Evolutionary conservation across 75 land plant genomes (phyloP).

Genomic region (Picea sitchensis): DNA sequence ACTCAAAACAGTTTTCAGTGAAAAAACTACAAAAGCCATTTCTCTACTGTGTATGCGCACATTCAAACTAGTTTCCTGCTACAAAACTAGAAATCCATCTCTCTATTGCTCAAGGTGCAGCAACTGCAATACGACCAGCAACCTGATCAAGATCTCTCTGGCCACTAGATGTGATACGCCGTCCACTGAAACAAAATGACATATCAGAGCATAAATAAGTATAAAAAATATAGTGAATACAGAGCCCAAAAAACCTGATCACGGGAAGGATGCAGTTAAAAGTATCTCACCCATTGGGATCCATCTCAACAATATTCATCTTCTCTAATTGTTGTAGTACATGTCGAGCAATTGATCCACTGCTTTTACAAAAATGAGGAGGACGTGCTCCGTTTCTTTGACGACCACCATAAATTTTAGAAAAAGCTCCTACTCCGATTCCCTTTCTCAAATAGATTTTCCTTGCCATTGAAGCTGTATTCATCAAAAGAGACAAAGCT

Average conservation of each 20-base stretch:
- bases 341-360: constrained; percentile 84
- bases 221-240: too few relatives aligned
- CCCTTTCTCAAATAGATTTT: constrained; percentile 84
- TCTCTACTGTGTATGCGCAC: too few relatives aligned
- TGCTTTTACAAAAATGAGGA: constrained; percentile 84
- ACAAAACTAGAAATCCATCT: too few relatives aligned
- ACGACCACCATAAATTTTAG: constrained; percentile 82
- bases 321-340: constrained; percentile 74
- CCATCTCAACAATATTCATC: constrained; percentile 69
- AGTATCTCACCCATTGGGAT: constrained; percentile 63
- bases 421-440: constrained; percentile 85
- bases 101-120: not conserved
- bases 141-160: constrained; percentile 82
- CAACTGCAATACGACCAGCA: constrained; percentile 72
- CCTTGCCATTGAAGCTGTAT: constrained; percentile 87
- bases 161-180: constrained; percentile 77
- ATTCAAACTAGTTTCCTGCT: too few relatives aligned
- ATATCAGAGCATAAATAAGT: too few relatives aligned
- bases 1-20: too few relatives aligned
- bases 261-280: not conserved
- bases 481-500: not conserved
- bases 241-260: too few relatives aligned
- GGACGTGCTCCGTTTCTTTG: constrained; percentile 84
- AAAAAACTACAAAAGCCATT: too few relatives aligned
- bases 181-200: constrained; percentile 44